Conservation (phyloP, 495 filamentous ascomycete genomes). For the Tuber umbilicatum region DNA sequence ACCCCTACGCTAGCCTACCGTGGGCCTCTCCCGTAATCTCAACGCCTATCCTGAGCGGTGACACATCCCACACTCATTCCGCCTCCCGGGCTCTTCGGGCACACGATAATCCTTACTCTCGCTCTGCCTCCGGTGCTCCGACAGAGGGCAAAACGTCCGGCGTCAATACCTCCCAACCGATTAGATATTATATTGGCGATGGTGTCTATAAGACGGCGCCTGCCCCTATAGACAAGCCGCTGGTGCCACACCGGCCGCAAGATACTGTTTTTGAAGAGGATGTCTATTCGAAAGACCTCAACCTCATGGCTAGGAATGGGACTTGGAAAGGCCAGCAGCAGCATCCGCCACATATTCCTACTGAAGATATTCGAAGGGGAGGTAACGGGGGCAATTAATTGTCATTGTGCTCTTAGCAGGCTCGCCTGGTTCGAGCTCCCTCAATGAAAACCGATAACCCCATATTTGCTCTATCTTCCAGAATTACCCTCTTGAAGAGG, state of each 20-base stretch:
- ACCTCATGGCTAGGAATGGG: conserved; percentile 31
- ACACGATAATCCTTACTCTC: not conserved
- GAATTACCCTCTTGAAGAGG: not conserved
- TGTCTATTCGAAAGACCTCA: conserved; percentile 27
- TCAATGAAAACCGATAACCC: not conserved
- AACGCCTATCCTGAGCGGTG: not conserved
- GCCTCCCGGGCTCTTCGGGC: not conserved
- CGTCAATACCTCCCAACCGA: conserved; percentile 13
- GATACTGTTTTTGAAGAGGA: conserved; percentile 34
- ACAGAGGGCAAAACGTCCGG: not conserved
- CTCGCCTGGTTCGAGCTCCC: not conserved
- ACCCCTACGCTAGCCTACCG: not conserved
- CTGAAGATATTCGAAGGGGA: not conserved
- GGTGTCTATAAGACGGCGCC: conserved; percentile 34
- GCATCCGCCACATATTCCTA: not conserved
- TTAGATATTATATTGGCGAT: conserved; percentile 34
- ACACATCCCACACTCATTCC: not conserved
- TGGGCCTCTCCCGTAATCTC: not conserved
- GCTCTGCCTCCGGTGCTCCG: not conserved
- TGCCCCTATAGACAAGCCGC: conserved; percentile 23
- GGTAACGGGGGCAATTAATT: not conserved
- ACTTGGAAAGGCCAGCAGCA: conserved; percentile 22
- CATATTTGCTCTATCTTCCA: not conserved
- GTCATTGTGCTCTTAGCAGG: not conserved
- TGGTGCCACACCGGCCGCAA: conserved; percentile 21